Percentiles rank a stretch among this genome's conserved stretches.
These are phyloP conservation scores for Colletotrichum eremochloae DNA, from an alignment of 2,329 filamentous ascomycete genomes.

Conservation along the genomic window DNA sequence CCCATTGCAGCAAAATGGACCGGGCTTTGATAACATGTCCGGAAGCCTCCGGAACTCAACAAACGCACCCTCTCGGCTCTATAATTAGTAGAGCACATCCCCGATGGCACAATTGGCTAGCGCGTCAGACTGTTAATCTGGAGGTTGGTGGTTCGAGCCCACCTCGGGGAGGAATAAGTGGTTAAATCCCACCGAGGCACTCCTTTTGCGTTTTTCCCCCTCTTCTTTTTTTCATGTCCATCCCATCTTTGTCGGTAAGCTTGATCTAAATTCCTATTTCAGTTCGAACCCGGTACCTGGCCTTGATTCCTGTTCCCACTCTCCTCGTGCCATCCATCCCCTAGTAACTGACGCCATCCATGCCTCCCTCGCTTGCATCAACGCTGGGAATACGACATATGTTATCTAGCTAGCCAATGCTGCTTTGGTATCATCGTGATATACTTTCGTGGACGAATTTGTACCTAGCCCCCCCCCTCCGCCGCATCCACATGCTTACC, in stretches of 20 bases:
- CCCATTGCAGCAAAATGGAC: background rate
- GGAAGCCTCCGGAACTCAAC: background rate
- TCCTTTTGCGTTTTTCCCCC: background rate
- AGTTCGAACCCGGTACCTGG: too few species aligned
- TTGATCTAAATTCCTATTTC: too few species aligned
- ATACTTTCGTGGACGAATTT: background rate
- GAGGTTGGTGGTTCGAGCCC: conserved; percentile 43
- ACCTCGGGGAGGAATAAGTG: conserved; percentile 38
- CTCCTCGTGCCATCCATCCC: too few species aligned
- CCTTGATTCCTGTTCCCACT: too few species aligned
- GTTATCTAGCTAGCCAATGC: background rate
- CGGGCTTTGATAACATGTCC: background rate
- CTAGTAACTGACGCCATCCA: background rate
- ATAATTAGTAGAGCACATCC: conserved; percentile 21
- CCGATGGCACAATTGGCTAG: conserved; percentile 43
- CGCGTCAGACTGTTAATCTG: conserved; percentile 43
- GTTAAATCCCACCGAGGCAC: conserved; percentile 13
- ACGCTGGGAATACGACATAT: background rate
- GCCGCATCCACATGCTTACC: too few species aligned
- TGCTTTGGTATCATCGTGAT: background rate
- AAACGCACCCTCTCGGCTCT: conserved; percentile 14
- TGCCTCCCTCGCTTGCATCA: background rate
- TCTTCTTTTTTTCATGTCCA: background rate
- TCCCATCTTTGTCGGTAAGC: too few species aligned
- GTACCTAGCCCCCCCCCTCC: background rate